These are phyloP conservation scores for Urtica urens DNA, from an alignment of 306 rosid species.

Conservation along the genomic window DNA sequence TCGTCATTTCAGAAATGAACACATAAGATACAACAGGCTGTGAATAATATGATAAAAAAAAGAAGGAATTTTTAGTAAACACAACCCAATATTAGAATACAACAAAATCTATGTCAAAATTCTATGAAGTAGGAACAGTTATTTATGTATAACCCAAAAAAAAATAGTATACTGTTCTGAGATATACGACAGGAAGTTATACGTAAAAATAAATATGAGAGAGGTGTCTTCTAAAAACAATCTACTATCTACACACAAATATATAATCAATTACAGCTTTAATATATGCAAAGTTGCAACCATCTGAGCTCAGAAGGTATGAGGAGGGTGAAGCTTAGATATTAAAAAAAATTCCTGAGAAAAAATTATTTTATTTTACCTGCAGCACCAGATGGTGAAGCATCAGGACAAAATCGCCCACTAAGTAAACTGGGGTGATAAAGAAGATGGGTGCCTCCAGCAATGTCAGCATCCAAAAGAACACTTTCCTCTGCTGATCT, in stretches of 20 bases:
- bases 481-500: constrained; percentile 68
- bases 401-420: constrained; percentile 97
- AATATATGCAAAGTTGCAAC: not conserved
- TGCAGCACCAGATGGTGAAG: constrained; percentile 93
- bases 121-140: too few species aligned
- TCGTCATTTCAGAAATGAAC: constrained; percentile 16
- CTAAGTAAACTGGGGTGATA: constrained; percentile 88
- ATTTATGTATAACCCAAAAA: too few species aligned
- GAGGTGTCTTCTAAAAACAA: not conserved
- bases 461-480: constrained; percentile 87
- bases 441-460: constrained; percentile 78
- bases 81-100: not conserved
- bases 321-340: not conserved
- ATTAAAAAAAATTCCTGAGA: constrained; percentile 1
- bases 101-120: not conserved
- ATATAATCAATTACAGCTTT: too few species aligned
- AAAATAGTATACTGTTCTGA: too few species aligned
- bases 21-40: not conserved
- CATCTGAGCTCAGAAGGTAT: not conserved
- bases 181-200: not conserved
- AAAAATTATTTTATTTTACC: constrained; percentile 39
- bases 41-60: constrained; percentile 13
- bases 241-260: not conserved
- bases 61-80: not conserved
- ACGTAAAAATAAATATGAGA: not conserved